Base-by-base conservation (phyloP, 768 basidiomycete species). In the Collybia sp. region DNA sequence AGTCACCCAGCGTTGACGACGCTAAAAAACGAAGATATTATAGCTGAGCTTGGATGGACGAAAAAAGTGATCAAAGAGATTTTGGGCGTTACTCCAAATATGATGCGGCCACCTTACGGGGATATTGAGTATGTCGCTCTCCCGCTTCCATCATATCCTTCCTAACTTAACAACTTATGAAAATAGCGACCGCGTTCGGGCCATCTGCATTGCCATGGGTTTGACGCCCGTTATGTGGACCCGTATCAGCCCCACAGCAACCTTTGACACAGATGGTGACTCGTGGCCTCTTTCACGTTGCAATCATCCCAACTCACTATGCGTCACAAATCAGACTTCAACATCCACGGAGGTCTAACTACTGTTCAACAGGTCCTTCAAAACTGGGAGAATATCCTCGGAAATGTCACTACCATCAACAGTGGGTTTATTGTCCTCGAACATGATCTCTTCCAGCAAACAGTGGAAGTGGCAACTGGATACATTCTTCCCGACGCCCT, bases 391-490 rank as follows among this genome's bases (percentile, higher is more conserved):
- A 66, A 68, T 51, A 91, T 93, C 66, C 67, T 92, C 40, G 65
- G 64, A 40, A 84, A 83, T 55, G 83, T 75, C 6, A 65, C 79
- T 2, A 57, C 62, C 18, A 67, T 87, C 46, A 51, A 73, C 56
- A 78, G 63, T n/a, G 93, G 93, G 10, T 95, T 95, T 73, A 90
- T 95, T 56, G 86, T 90, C 42, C 75, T 95, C 31, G 88, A 89
- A 62, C 86, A 89, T 60, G 91, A 93, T 64, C 73, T 92, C 30
- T 93, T 89, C 72, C 80, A 84, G 63, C 84, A 92, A 61, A 74
- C 82, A 1, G 90, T 93, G 37, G 86, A 93, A 49, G 74, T 93
- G 16, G 90, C 91, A 3, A 85, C 85, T 33, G 89, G 87, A 32
- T 93, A 93, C 68, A 82, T 93, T 57, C 75, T 93, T 12, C 91